Evolutionary conservation across 768 basidiomycete genomes (phyloP), one percentile per base, ranked within the genome.

Genomic region (Harrya chromipes): DNA sequence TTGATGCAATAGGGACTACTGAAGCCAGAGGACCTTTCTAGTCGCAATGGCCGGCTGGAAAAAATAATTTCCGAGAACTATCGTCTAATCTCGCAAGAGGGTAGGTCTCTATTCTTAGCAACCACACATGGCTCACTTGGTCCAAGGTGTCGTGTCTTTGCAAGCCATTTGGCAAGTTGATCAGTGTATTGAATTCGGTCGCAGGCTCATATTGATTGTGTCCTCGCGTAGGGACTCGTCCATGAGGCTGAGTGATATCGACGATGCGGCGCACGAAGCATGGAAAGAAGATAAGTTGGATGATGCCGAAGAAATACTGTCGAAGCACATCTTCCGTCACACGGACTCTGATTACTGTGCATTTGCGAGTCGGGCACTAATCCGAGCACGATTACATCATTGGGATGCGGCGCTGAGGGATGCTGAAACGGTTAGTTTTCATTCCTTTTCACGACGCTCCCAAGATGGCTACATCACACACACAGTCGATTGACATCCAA

Each of bases 291-390:
- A 46, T n/a, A 53, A 14, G 7, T 23, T 54, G 24, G n/a, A 46
- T 14, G 53, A 53, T 4, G 51, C 24, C 16, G 53, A 54, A 42
- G 50, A 54, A 53, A 46, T 54, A 33, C 13, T 54, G 6, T 53
- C 53, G 0, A 37, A 17, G 24, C 44, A 34, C 9, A 16, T 53
- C 35, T 38, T 53, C 16, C 50, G 44, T 33, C 23, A 6, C 12
- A 42, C 14, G 19, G 29, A 16, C 20, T 19, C 44, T 21, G 44
- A 53, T 31, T 20, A 54, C 20, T 34, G 21, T n/a, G 10, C 21
- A 19, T 47, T 53, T 34, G 51, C 51, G 8, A 43, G 26, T 16
- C 36, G 51, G 27, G 51, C 51, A 11, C 49, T 52, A n/a, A 40
- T 52, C 31, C 42, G 51, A 19, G 37, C 51, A 33, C 49, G 49